A percentile compares a stretch with the other conserved stretches of the same genome.
Conservation (phyloP, 495 filamentous ascomycete genomes). For the Tuber calosporum region DNA sequence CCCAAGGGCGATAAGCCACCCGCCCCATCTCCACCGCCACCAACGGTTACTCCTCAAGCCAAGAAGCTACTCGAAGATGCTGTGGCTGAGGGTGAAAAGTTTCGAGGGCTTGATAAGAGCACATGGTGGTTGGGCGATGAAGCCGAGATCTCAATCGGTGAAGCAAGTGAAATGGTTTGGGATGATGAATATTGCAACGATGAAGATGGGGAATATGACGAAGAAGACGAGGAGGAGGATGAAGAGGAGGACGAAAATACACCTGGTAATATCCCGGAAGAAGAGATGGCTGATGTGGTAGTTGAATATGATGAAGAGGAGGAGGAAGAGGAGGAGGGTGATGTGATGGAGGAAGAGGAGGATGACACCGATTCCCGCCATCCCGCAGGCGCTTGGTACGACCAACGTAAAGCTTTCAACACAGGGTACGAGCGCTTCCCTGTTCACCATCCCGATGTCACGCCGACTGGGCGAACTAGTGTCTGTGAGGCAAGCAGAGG, state of each 20-base stretch:
- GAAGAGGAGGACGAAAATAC: slow-evolving; percentile 15
- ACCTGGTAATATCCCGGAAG: slow-evolving; percentile 9
- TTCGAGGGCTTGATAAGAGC: slow-evolving; percentile 8
- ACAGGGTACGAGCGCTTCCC: not conserved
- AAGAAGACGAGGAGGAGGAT: slow-evolving; percentile 27
- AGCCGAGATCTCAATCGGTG: slow-evolving; percentile 20
- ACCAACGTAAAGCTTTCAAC: not conserved
- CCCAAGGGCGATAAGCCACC: slow-evolving; percentile 8
- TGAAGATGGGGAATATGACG: slow-evolving; percentile 34
- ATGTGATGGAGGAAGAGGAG: slow-evolving; percentile 22
- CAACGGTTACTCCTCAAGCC: slow-evolving; percentile 28
- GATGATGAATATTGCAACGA: slow-evolving; percentile 32
- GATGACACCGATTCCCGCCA: slow-evolving; percentile 15
- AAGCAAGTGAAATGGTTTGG: slow-evolving; percentile 25
- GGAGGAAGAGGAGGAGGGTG: slow-evolving; percentile 24
- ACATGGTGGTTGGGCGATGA: slow-evolving; percentile 24
- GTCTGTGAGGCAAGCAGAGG: slow-evolving; percentile 24
- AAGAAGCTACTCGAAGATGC: slow-evolving; percentile 32
- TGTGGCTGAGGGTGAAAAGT: slow-evolving; percentile 22
- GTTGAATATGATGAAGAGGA: slow-evolving; percentile 30
- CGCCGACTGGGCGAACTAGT: slow-evolving; percentile 13
- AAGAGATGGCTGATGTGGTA: slow-evolving; percentile 14
- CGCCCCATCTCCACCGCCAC: slow-evolving; percentile 22
- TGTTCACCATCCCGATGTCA: not conserved
- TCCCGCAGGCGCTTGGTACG: not conserved